Evolutionary conservation across 2,329 filamentous ascomycete species (phyloP).

Genomic region (Epichloe sp.): DNA sequence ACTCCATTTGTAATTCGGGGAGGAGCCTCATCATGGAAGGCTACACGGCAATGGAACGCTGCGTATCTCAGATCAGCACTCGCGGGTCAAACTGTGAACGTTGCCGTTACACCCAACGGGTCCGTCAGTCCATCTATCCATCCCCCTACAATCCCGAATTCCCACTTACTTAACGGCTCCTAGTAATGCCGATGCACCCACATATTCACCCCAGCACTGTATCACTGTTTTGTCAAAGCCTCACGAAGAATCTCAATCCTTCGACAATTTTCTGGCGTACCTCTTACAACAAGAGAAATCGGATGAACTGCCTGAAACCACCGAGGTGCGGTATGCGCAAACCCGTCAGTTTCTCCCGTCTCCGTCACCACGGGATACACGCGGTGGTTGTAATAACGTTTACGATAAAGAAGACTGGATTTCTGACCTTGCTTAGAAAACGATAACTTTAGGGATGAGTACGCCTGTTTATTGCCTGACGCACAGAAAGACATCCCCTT

Average conservation of each 20-base stretch:
- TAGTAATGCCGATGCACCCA: slow-evolving; percentile 27
- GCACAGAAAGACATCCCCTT: slow-evolving; percentile 55
- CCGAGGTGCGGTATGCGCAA: slow-evolving; percentile 58
- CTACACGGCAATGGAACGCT: slow-evolving; percentile 48
- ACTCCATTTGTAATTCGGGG: slow-evolving; percentile 59
- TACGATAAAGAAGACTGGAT: not conserved
- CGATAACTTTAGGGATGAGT: slow-evolving; percentile 68
- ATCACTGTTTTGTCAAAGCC: slow-evolving; percentile 54
- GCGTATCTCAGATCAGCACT: slow-evolving; percentile 44
- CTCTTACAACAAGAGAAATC: slow-evolving; percentile 44
- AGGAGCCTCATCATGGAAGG: slow-evolving; percentile 50
- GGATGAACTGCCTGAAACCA: slow-evolving; percentile 13
- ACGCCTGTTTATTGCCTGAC: slow-evolving; percentile 46
- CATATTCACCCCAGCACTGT: slow-evolving; percentile 12
- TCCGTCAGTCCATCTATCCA: slow-evolving; percentile 14
- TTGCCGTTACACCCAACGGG: slow-evolving; percentile 65
- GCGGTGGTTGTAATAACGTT: not conserved
- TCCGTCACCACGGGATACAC: not conserved
- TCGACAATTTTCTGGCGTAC: slow-evolving; percentile 47
- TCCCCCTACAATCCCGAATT: not conserved
- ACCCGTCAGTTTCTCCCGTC: slow-evolving; percentile 41
- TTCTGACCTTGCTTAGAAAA: slow-evolving; percentile 41
- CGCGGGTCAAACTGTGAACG: slow-evolving; percentile 47
- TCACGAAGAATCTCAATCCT: slow-evolving; percentile 50
- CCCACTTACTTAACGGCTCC: not conserved